Base-by-base conservation (phyloP, 108 stramenopile genomes). In the Cyclotella baltica region DNA sequence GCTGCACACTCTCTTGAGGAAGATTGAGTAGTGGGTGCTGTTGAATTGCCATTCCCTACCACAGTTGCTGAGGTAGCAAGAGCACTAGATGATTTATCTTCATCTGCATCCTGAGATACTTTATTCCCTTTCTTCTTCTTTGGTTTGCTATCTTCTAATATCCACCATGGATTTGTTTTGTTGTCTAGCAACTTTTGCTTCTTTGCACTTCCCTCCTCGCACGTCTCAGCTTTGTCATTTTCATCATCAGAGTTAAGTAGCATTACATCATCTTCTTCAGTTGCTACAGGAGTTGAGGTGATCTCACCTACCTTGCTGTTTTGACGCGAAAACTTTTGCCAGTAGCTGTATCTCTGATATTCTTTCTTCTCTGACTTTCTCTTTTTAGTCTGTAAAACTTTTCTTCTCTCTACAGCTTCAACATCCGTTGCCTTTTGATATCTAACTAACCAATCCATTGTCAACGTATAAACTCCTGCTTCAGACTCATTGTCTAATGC, bases 1-100 rank as follows among this genome's bases (percentile, higher is more conserved):
- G 73, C 72, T 15, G 77, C 86, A 72, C 75, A 74, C 56, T 86
- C 83, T 36, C 72, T 76, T 0, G 89, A 83, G 16, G 77, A 75
- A 28, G 43, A 31, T 22, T 3, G 0, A 57, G 55, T 57, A 25
- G 13, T 70, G n/a, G 35, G 0, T 25, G 35, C 6, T 56, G 25
- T 25, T 1, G 23, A 34, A 28, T 1, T 1, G 18, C 27, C 0
- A 23, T 23, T 23, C 11, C 28, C 56, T 57, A 27, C 34, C 28
- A 2, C 23, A 38, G 19, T 36, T 28, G 58, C 25, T 29, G 2
- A 28, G 37, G 4, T 15, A 23, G 1, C n/a, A 47, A 25, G 50
- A 40, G 52, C 38, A 31, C 36, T 20, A 62, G 47, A 48, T 1
- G 47, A 2, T 2, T 4, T 6, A 4, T 25, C 1, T 1, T 62